These are phyloP conservation scores for Nakazawaea wickerhamii DNA, from an alignment of 805 yeast species.

Conservation along the genomic window DNA sequence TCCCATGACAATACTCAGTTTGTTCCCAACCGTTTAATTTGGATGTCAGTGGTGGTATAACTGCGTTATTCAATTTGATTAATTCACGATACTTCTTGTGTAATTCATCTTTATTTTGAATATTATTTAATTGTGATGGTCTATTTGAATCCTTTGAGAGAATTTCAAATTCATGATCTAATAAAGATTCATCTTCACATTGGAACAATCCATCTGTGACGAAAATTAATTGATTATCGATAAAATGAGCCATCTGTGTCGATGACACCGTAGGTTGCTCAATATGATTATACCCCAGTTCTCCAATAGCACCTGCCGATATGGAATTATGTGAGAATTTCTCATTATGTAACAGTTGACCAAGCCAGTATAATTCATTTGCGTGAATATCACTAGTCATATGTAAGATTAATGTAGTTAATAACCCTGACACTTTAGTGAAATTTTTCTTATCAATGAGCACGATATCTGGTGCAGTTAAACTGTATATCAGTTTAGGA, in stretches of 20 bases:
- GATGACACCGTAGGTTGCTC: slow-evolving; percentile 4
- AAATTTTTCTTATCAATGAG: slow-evolving; percentile 36
- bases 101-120: neutral
- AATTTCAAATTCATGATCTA: neutral
- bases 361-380: slow-evolving; percentile 73
- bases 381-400: slow-evolving; percentile 54
- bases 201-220: slow-evolving; percentile 2
- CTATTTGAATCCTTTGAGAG: neutral
- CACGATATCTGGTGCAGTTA: slow-evolving; percentile 45
- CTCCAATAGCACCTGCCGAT: slow-evolving; percentile 55
- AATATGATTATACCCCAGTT: slow-evolving; percentile 12
- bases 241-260: slow-evolving; percentile 4
- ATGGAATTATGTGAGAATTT: slow-evolving; percentile 42
- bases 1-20: slow-evolving; percentile 4
- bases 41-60: slow-evolving; percentile 3
- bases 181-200: slow-evolving; percentile 1
- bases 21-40: neutral
- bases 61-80: neutral
- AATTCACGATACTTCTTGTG: neutral
- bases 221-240: neutral
- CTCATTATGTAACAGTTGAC: slow-evolving; percentile 50
- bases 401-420: slow-evolving; percentile 38
- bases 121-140: neutral
- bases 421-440: slow-evolving; percentile 42
- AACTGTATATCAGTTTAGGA: slow-evolving; percentile 34